A percentile compares a stretch with the other conserved stretches of the same genome.
phyloP scores from a whole-genome alignment of 805 yeast genomes.

The Lipomyces yamadae region DNA sequence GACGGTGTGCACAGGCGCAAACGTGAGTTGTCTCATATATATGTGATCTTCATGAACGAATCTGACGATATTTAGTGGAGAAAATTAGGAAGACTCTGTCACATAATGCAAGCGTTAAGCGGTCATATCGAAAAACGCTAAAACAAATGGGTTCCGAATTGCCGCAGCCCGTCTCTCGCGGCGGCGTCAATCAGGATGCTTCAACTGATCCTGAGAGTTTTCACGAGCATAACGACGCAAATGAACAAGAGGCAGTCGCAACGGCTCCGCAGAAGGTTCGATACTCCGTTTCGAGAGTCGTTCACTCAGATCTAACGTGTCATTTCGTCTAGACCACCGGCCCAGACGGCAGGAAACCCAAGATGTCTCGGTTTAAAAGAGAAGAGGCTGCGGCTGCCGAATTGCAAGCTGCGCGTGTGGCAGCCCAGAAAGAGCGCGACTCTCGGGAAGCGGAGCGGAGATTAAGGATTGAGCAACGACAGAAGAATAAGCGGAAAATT shows the following conservation, averaged over 20 bases:
- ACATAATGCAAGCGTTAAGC: slow-evolving; percentile 32
- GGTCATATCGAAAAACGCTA: slow-evolving; percentile 28
- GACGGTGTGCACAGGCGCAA: slow-evolving; percentile 36
- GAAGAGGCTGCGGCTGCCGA: slow-evolving; percentile 26
- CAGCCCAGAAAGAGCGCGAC: slow-evolving; percentile 9
- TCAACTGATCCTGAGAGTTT: neutral
- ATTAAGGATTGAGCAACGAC: slow-evolving; percentile 21
- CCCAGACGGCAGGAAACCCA: slow-evolving; percentile 6
- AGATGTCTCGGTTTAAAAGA: slow-evolving; percentile 21
- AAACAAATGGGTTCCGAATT: slow-evolving; percentile 28
- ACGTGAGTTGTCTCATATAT: slow-evolving; percentile 22
- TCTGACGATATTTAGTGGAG: slow-evolving; percentile 17
- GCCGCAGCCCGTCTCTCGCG: neutral
- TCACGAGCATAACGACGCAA: neutral
- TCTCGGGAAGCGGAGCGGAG: slow-evolving; percentile 20
- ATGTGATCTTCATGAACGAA: neutral
- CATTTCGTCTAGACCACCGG: neutral
- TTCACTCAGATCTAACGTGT: neutral
- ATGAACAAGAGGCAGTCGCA: neutral
- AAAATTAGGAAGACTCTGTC: slow-evolving; percentile 27
- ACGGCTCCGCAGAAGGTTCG: neutral
- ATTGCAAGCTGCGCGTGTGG: slow-evolving; percentile 21
- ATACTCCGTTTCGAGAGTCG: too few relatives aligned
- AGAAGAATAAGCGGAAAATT: slow-evolving; percentile 23
- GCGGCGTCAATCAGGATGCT: slow-evolving; percentile 2